phyloP scores from a whole-genome alignment of 2,329 filamentous ascomycete genomes.

The Aspergillus thermomutatus region DNA sequence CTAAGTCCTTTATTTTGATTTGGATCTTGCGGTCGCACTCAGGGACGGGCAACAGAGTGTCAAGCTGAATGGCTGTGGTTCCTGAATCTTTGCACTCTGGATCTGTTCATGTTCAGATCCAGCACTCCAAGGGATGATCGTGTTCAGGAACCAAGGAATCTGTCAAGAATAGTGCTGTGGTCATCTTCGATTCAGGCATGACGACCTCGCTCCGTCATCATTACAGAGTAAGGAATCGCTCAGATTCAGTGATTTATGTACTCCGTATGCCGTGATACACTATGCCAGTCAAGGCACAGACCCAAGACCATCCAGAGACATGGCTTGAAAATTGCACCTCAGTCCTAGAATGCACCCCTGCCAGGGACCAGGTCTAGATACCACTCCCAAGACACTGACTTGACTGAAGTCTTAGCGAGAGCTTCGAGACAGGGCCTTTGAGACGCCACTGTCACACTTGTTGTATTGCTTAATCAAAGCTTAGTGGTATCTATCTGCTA shows the following conservation, averaged over 20 bases:
- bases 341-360: no score
- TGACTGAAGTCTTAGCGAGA: background rate
- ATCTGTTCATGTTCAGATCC: background rate
- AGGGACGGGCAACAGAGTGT: background rate
- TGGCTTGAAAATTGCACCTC: no score
- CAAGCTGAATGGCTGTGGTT: background rate
- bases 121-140: background rate
- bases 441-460: conserved; percentile 8
- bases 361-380: background rate
- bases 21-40: background rate
- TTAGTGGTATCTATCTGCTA: conserved; percentile 3
- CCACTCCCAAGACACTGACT: background rate
- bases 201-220: no score
- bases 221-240: no score
- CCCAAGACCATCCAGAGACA: background rate
- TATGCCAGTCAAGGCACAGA: background rate
- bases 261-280: no score
- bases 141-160: background rate
- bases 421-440: conserved; percentile 1
- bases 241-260: no score
- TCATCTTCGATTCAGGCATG: no score
- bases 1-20: conserved; percentile 14
- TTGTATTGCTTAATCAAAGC: conserved; percentile 21
- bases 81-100: background rate
- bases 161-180: background rate